These are phyloP conservation scores for Meyerozyma sp. DNA, from an alignment of 1,139 yeast genomes.

Conservation along the genomic window DNA sequence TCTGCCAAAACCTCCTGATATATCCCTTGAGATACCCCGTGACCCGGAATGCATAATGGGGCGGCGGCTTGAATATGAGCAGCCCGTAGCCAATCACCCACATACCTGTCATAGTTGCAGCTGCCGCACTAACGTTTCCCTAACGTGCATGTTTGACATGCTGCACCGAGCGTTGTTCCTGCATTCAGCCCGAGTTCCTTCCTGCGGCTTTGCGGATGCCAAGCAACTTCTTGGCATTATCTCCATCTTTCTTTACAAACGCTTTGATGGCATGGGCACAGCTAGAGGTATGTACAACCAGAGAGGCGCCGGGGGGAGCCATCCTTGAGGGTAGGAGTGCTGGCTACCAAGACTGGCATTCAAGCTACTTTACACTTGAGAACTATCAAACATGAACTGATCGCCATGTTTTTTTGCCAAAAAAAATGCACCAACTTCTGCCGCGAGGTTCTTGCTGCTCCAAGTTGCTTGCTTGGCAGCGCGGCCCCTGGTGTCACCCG, in stretches of 20 bases:
- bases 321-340: neutral
- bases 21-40: constrained; percentile 76
- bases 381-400: too few relatives aligned
- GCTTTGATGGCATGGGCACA: constrained; percentile 33
- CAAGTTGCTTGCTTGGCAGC: too few relatives aligned
- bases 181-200: neutral
- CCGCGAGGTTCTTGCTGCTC: neutral
- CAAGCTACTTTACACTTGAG: neutral
- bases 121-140: neutral
- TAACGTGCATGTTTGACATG: neutral
- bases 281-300: constrained; percentile 27
- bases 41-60: constrained; percentile 52
- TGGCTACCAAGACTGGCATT: neutral
- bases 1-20: constrained; percentile 86
- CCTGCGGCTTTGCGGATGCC: neutral
- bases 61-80: constrained; percentile 87
- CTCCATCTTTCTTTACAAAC: neutral
- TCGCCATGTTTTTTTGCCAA: too few relatives aligned
- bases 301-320: neutral
- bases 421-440: too few relatives aligned
- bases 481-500: too few relatives aligned
- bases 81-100: constrained; percentile 95
- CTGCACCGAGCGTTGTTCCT: neutral
- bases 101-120: constrained; percentile 23
- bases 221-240: constrained; percentile 1